Evolutionary conservation across 2,329 filamentous ascomycete genomes (phyloP).

Genomic region (Aspergillus novoparasiticus): DNA sequence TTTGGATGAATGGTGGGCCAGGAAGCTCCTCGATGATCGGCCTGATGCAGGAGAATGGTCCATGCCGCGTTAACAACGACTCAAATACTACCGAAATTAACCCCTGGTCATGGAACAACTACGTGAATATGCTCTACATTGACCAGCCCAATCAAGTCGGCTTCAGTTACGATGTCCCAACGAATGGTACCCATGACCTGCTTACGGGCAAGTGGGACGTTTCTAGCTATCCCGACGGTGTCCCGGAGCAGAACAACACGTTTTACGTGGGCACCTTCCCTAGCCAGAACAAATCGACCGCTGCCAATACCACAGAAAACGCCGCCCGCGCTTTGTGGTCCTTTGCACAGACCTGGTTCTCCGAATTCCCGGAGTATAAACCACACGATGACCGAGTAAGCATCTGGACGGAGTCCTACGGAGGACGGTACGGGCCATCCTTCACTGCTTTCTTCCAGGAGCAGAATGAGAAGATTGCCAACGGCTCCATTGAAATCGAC

Average conservation of each 20-base stretch:
- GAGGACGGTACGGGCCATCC: constrained; percentile 47
- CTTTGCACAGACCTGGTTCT: constrained; percentile 64
- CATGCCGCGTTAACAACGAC: constrained; percentile 56
- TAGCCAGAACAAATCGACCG: constrained; percentile 46
- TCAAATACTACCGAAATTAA: constrained; percentile 57
- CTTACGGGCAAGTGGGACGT: constrained; percentile 28
- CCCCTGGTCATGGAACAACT: constrained; percentile 65
- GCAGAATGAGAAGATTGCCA: constrained; percentile 45
- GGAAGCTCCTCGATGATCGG: constrained; percentile 62
- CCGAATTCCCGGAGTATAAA: constrained; percentile 65
- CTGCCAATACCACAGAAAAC: constrained; percentile 55
- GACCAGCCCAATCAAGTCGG: constrained; percentile 66
- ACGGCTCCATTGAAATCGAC: constrained; percentile 29
- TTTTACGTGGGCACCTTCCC: constrained; percentile 57
- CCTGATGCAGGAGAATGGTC: constrained; percentile 54
- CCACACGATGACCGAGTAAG: constrained; percentile 56
- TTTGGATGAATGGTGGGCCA: constrained; percentile 66
- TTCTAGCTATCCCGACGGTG: constrained; percentile 27
- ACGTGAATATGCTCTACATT: constrained; percentile 70
- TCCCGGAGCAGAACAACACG: constrained; percentile 53
- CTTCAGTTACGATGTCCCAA: constrained; percentile 55
- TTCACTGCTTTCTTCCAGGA: constrained; percentile 45
- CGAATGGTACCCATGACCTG: constrained; percentile 44
- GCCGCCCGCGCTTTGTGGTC: constrained; percentile 61
- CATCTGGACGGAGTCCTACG: constrained; percentile 51